Conservation (phyloP, 495 filamentous ascomycete species). For the Neurospora africana region DNA sequence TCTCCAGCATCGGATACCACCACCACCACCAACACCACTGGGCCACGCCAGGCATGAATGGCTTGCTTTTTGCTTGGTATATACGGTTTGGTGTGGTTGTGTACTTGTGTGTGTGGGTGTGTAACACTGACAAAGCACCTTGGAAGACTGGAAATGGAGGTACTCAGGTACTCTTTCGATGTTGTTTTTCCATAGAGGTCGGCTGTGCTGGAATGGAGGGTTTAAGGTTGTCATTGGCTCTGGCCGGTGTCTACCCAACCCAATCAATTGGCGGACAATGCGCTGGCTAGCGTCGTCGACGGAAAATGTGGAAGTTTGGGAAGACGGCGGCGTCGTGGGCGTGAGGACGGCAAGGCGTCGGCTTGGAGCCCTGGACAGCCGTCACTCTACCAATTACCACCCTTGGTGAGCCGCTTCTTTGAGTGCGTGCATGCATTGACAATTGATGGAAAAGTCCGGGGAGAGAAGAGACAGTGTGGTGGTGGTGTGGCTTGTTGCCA, state of each 20-base stretch:
- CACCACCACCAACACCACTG: not conserved
- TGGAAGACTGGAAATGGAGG: not conserved
- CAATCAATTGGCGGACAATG: conserved; percentile 5
- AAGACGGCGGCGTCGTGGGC: not conserved
- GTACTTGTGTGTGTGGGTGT: not conserved
- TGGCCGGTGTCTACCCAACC: not conserved
- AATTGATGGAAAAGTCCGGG: not conserved
- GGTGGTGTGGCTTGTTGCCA: not conserved
- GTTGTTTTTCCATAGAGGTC: not conserved
- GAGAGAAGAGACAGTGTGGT: not conserved
- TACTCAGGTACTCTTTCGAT: not conserved
- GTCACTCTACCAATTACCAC: not conserved
- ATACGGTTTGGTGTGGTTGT: not conserved
- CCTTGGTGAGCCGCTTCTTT: not conserved
- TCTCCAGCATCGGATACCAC: not conserved
- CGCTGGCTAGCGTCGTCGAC: conserved; percentile 14
- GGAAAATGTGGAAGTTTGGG: not conserved
- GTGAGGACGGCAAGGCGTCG: not conserved
- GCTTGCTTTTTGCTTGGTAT: not conserved
- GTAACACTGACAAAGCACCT: not conserved
- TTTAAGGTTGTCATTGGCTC: not conserved
- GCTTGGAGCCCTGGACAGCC: not conserved
- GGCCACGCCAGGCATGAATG: not conserved
- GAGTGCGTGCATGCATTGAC: not conserved
- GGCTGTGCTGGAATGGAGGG: not conserved